phyloP scores from a whole-genome alignment of 2,329 filamentous ascomycete genomes.

The Fusarium chuoi region DNA sequence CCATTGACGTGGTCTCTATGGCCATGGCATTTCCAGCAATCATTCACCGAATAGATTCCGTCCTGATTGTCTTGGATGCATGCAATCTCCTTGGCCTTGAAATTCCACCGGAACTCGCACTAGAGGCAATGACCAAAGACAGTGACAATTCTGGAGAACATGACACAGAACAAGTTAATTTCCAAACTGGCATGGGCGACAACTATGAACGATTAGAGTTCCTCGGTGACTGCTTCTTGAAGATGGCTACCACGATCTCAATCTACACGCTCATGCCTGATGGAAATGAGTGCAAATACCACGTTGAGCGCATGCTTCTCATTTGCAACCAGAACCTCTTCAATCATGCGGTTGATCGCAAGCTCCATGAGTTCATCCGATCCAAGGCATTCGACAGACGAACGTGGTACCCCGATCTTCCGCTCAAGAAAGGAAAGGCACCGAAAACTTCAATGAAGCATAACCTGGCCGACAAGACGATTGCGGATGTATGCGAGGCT shows the following conservation, averaged over 20 bases:
- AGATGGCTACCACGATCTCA: conserved; percentile 93
- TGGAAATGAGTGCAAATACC: conserved; percentile 85
- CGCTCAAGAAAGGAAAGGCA: conserved; percentile 77
- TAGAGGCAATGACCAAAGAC: conserved; percentile 94
- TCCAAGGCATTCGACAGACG: conserved; percentile 84
- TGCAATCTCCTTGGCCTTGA: conserved; percentile 72
- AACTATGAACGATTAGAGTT: conserved; percentile 98
- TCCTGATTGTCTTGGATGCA: conserved; percentile 82
- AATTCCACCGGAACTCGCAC: conserved; percentile 74
- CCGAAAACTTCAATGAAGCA: conserved; percentile 63
- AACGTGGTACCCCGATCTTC: conserved; percentile 88
- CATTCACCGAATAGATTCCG: conserved; percentile 84
- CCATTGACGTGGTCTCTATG: conserved; percentile 75
- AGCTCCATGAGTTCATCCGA: conserved; percentile 79
- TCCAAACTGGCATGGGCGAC: conserved; percentile 86
- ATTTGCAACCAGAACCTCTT: conserved; percentile 93
- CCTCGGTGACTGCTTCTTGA: conserved; percentile 91
- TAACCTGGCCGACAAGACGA: conserved; percentile 83
- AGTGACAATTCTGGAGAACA: conserved; percentile 85
- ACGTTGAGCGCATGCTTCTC: conserved; percentile 89
- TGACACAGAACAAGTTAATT: conserved; percentile 72
- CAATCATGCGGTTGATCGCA: conserved; percentile 75
- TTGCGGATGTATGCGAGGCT: conserved; percentile 95
- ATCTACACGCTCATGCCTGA: conserved; percentile 81
- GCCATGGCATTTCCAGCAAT: conserved; percentile 83